Base-by-base conservation (phyloP, 192 early-diverging fungal species). In the Phlyctochytrium bullatum region DNA sequence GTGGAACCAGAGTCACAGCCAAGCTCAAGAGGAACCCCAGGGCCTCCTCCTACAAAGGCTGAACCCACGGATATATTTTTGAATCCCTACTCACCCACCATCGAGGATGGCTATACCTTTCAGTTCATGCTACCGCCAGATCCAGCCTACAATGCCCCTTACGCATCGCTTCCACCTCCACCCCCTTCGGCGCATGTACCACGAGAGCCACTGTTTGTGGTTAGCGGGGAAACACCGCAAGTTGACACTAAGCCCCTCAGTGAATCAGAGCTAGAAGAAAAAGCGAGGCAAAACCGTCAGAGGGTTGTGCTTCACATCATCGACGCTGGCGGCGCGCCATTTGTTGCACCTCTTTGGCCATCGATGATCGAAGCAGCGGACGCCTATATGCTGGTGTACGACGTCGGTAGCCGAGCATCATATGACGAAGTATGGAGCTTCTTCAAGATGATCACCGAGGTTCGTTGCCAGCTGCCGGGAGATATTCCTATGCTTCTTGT, bases 361-460 rank as follows among this genome's bases (percentile, higher is more conserved):
- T 67, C 68, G 2, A 64, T 68, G 2, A 71, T 76, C 24, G 64
- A 65, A 6, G 68, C 74, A 2, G 76, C 76, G 0, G 76, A 78
- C 52, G 76, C 76, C 29, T 75, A 76, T 59, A 74, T 78, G 59
- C 61, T 78, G 16, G 69, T 78, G 0, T 78, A 78, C 73, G 73
- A 78, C 47, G 76, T 78, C 0, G 76, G 73, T 30, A 66, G 68
- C 34, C 64, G 65, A 23, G 32, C 27, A 24, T 64, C 64, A 6
- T 76, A 71, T 57, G 74, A 78, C 25, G 68, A 64, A 4, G 62
- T 78, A n/a, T 78, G 74, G 64, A 56, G 33, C 1, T 72, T 78
- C 32, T 75, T 67, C 64, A 52, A 63, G 1, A 34, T 51, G 28
- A 71, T 78, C 31, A 24, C 71, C 1, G 68, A 75, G 62, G 40